Base-by-base conservation (phyloP, 768 basidiomycete genomes). In the Naganishia antarctica region DNA sequence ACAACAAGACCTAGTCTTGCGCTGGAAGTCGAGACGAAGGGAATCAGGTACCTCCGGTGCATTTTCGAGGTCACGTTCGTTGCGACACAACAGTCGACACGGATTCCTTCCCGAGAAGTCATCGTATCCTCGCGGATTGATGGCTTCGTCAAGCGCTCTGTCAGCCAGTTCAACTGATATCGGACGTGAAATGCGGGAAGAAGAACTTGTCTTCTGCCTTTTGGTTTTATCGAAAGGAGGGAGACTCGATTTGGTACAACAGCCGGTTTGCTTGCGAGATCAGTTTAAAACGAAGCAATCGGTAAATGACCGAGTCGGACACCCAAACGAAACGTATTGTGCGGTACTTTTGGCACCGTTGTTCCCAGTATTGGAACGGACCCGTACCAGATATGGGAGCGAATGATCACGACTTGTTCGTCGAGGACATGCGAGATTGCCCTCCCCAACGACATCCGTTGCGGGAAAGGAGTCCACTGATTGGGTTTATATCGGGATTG, bases 361-460 rank as follows among this genome's bases (percentile, higher is more conserved):
- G 53, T n/a, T n/a, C 28, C 50, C 50, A 31, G 31, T 34, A 31
- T 28, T 16, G 18, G 50, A n/a, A 51, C n/a, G 4, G 13, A 34
- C 21, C 16, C 50, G 50, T 31, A 34, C 31, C 28, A n/a, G 32
- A 40, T 21, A 57, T 57, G 18, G 53, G 23, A 57, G 34, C 32
- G 34, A 37, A 40, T 37, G 53, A 57, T 57, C 53, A 57, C 53
- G 53, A 57, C 53, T n/a, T 57, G 37, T 57, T 34, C 53, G 53
- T 57, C 53, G 13, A 57, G 53, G 53, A 25, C 37, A 23, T 57
- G 53, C 53, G 53, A 57, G 53, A 40, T 57, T 44, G 11, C 31
- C 23, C 40, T 57, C 13, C 34, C 53, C 23, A 12, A 21, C 34
- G 34, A 26, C 53, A 15, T 23, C 28, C 34, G 31, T 26, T 40